A percentile compares a stretch with the other conserved stretches of the same genome.
Evolutionary conservation across 2,329 filamentous ascomycete species (phyloP).

Genomic region (Colletotrichum navitas): DNA sequence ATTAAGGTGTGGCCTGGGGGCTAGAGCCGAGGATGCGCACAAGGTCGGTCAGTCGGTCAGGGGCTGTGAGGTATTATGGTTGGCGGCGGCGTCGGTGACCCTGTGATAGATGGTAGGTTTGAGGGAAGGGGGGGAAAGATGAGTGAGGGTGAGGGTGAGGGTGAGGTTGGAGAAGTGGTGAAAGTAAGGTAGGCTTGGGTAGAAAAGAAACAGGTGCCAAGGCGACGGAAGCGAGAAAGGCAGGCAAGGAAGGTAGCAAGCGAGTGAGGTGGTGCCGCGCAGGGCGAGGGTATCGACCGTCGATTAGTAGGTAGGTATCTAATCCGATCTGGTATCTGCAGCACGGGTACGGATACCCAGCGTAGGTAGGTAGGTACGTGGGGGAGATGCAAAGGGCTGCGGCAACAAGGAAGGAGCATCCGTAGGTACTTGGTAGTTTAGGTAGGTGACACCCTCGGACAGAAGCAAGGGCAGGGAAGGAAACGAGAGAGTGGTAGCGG

Average conservation of each 20-base stretch:
- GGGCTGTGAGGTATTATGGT: background rate
- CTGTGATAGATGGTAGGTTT: background rate
- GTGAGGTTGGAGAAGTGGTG: conserved; percentile 10
- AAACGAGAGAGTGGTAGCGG: conserved; percentile 27
- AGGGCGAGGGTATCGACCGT: conserved; percentile 7
- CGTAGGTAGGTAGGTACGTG: conserved; percentile 17
- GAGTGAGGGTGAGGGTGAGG: conserved; percentile 5
- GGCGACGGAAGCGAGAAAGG: conserved; percentile 31
- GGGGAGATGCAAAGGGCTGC: background rate
- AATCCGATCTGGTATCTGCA: conserved; percentile 26
- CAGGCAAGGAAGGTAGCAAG: conserved; percentile 24
- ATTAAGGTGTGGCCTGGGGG: conserved; percentile 17
- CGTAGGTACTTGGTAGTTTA: too few relatives aligned
- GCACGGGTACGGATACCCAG: background rate
- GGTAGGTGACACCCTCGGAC: conserved; percentile 15
- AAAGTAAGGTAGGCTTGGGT: conserved; percentile 31
- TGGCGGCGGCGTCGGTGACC: background rate
- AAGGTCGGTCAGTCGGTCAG: conserved; percentile 3
- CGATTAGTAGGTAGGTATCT: conserved; percentile 4
- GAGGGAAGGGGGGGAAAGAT: background rate
- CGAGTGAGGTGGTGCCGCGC: conserved; percentile 28
- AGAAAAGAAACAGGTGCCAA: conserved; percentile 35
- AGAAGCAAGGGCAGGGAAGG: conserved; percentile 31
- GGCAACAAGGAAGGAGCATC: background rate
- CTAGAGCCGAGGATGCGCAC: background rate